These are phyloP conservation scores for Botrytis sinoallii DNA, from an alignment of 2,329 filamentous ascomycete species.

Conservation along the genomic window DNA sequence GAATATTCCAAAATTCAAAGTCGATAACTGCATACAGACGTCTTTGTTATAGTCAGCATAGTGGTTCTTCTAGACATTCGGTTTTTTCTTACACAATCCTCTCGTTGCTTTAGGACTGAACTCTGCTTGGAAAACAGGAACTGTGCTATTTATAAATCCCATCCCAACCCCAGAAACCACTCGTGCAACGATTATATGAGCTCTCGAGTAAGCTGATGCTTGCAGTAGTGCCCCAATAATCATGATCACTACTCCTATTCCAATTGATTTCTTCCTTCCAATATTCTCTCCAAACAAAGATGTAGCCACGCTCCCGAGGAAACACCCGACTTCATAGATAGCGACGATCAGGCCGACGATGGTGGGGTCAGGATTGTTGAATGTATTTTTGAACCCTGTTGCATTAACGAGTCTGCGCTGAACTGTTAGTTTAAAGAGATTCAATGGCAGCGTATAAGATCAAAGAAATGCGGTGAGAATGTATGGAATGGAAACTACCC, in stretches of 20 bases:
- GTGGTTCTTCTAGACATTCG: accelerated
- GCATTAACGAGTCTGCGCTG: conserved; percentile 38
- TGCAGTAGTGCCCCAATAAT: conserved; percentile 51
- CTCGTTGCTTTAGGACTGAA: conserved; percentile 42
- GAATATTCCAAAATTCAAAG: conserved; percentile 54
- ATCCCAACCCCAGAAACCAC: conserved; percentile 49
- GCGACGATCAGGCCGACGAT: conserved; percentile 48
- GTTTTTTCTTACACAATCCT: conserved; percentile 32
- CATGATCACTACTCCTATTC: conserved; percentile 54
- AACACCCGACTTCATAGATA: conserved; percentile 51
- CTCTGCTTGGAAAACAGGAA: conserved; percentile 55
- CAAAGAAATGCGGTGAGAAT: background rate
- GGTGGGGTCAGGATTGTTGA: conserved; percentile 41
- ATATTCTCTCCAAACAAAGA: conserved; percentile 51
- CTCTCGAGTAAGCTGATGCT: conserved; percentile 42
- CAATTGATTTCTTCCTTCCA: conserved; percentile 54
- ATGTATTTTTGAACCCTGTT: conserved; percentile 42
- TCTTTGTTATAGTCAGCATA: conserved; percentile 28
- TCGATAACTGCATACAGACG: conserved; percentile 48
- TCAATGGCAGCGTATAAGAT: conserved; percentile 9
- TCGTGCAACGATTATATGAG: conserved; percentile 52
- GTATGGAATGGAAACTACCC: conserved; percentile 32
- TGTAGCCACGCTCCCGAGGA: conserved; percentile 47
- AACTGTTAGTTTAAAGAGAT: background rate
- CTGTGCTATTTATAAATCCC: conserved; percentile 43